Conservation (phyloP, 2,329 filamentous ascomycete species). For the Akanthomyces muscarius region DNA sequence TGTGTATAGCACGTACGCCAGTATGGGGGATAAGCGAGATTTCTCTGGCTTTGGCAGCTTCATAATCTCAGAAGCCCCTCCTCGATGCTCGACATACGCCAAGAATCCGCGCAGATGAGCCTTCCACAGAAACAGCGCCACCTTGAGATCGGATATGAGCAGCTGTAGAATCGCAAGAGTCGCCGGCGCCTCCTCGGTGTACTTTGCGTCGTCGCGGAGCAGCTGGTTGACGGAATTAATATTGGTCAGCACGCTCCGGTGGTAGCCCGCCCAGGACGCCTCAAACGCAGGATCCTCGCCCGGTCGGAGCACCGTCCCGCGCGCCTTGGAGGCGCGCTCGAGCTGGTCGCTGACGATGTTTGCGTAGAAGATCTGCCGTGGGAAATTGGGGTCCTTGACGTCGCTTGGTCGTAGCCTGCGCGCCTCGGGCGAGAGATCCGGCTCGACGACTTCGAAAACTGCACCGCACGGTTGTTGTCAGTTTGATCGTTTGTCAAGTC, state of each 20-base stretch:
- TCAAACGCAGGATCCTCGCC: conserved; percentile 2
- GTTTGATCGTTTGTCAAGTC: too few relatives aligned
- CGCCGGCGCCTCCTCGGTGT: not conserved
- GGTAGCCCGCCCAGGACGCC: not conserved
- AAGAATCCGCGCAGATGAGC: conserved; percentile 1
- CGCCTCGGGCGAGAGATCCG: not conserved
- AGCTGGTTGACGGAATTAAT: not conserved
- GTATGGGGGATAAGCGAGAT: not conserved
- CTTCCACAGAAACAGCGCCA: not conserved
- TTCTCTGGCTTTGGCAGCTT: not conserved
- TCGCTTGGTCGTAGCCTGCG: not conserved
- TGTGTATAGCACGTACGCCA: not conserved
- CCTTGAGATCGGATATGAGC: not conserved
- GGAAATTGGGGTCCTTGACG: not conserved
- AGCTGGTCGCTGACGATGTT: not conserved
- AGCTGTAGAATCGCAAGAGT: conserved; percentile 6
- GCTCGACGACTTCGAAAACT: not conserved
- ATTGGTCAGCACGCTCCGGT: not conserved
- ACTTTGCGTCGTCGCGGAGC: not conserved
- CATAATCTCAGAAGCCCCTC: not conserved
- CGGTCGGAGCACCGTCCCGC: not conserved
- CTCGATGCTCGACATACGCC: not conserved
- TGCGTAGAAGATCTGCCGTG: not conserved
- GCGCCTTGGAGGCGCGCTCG: not conserved
- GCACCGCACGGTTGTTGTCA: too few relatives aligned